Conservation (phyloP, 2,329 filamentous ascomycete genomes). For the Colletotrichum acutatum region DNA sequence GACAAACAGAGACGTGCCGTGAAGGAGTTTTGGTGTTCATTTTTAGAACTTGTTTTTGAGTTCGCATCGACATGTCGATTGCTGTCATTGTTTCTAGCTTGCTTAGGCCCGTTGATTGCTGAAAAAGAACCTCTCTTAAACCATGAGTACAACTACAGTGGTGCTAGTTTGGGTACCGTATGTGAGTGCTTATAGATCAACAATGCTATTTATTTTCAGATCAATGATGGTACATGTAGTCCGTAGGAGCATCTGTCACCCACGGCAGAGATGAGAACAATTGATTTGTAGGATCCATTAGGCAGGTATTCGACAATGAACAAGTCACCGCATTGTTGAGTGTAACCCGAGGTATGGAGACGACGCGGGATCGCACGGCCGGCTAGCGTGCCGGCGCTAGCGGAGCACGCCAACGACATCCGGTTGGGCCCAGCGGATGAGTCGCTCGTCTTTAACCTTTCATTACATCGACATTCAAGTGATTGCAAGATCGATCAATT, state of each 20-base stretch:
- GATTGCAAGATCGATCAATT: not conserved
- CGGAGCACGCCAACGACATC: constrained; percentile 28
- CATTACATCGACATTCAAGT: not conserved
- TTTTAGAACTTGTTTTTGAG: not conserved
- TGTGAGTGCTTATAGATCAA: not conserved
- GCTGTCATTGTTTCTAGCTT: not conserved
- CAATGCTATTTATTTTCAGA: not conserved
- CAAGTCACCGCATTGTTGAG: not conserved
- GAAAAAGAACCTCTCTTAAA: not conserved
- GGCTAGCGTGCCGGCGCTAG: constrained; percentile 16
- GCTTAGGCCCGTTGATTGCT: not conserved
- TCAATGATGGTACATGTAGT: not conserved
- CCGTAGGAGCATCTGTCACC: not conserved
- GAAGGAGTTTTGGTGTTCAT: not conserved
- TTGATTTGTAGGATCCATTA: too few species aligned
- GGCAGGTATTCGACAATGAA: not conserved
- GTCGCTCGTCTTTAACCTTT: not conserved
- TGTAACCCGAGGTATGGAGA: constrained; percentile 6
- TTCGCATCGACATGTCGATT: not conserved
- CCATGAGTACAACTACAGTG: not conserved
- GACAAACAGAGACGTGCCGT: not conserved
- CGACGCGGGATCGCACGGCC: constrained; percentile 16
- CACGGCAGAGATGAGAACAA: too few species aligned
- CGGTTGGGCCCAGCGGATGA: not conserved
- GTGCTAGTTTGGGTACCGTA: not conserved